Conservation (phyloP, 164 flowering plant genomes). For the Vitis riparia region DNA sequence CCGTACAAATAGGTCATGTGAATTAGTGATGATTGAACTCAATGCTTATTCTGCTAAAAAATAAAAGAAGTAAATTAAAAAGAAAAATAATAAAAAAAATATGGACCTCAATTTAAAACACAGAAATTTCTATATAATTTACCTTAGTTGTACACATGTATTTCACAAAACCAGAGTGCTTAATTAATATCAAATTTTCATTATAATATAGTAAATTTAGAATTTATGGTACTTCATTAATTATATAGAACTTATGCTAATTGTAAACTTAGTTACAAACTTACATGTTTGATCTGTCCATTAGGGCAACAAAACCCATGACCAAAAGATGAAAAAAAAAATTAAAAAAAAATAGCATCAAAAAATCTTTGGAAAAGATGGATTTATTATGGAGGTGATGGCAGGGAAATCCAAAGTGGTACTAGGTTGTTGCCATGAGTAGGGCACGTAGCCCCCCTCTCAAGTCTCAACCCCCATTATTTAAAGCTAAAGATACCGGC, state of each 20-base stretch:
- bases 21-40: conserved; percentile 5
- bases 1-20: neutral
- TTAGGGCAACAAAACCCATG: too few species aligned
- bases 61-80: neutral
- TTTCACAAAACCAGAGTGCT: too few species aligned
- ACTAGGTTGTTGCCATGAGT: conserved; percentile 30
- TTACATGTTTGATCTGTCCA: too few species aligned
- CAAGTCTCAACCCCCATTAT: neutral
- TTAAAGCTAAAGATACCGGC: neutral
- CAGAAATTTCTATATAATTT: too few species aligned
- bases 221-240: too few species aligned
- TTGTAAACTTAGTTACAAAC: too few species aligned
- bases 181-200: too few species aligned
- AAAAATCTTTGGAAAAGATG: neutral
- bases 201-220: too few species aligned
- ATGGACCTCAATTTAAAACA: too few species aligned
- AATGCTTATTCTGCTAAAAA: neutral
- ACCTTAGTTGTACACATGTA: too few species aligned
- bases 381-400: neutral
- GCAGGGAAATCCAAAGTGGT: conserved; percentile 14
- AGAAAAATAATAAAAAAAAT: neutral
- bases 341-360: neutral
- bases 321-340: neutral
- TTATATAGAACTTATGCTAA: too few species aligned
- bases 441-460: conserved; percentile 8